Evolutionary conservation across 768 basidiomycete species (phyloP).

Genomic region (Favolaschia claudopus): DNA sequence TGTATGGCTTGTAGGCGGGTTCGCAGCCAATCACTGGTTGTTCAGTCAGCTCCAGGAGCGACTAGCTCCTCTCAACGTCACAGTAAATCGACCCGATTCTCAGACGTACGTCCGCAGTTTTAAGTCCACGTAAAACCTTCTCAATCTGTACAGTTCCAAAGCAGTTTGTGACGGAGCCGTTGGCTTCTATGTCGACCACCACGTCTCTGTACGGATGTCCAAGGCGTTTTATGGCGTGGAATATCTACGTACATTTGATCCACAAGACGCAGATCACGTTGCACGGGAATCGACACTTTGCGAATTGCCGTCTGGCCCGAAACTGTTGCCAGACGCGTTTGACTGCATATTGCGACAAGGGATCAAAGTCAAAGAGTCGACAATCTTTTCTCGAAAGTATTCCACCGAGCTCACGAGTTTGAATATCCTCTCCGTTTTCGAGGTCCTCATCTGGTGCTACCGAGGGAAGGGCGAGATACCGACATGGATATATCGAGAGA

Average conservation of each 20-base stretch:
- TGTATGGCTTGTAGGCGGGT: conserved; percentile 86
- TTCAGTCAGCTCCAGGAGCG: conserved; percentile 79
- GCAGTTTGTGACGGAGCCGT: conserved; percentile 87
- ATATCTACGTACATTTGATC: conserved; percentile 73
- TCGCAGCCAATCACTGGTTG: conserved; percentile 84
- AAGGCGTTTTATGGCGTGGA: conserved; percentile 87
- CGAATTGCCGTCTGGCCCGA: conserved; percentile 80
- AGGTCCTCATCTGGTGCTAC: conserved; percentile 87
- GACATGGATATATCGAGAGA: conserved; percentile 74
- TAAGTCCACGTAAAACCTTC: conserved; percentile 4
- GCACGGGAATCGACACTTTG: conserved; percentile 70
- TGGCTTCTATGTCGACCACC: conserved; percentile 86
- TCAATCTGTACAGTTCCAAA: conserved; percentile 76
- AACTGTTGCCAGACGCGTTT: conserved; percentile 81
- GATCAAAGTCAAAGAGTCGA: conserved; percentile 82
- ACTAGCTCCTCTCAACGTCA: conserved; percentile 60
- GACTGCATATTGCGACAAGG: conserved; percentile 81
- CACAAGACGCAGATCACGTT: conserved; percentile 70
- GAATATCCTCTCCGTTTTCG: conserved; percentile 79
- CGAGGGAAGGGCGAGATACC: conserved; percentile 76
- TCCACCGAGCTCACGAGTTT: conserved; percentile 82
- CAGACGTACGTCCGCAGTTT: conserved; percentile 64
- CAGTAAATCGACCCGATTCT: conserved; percentile 78
- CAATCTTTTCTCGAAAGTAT: conserved; percentile 82
- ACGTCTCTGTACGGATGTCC: conserved; percentile 82